Conservation (phyloP, 2,329 filamentous ascomycete genomes). For the Chrysoporthe cubensis region DNA sequence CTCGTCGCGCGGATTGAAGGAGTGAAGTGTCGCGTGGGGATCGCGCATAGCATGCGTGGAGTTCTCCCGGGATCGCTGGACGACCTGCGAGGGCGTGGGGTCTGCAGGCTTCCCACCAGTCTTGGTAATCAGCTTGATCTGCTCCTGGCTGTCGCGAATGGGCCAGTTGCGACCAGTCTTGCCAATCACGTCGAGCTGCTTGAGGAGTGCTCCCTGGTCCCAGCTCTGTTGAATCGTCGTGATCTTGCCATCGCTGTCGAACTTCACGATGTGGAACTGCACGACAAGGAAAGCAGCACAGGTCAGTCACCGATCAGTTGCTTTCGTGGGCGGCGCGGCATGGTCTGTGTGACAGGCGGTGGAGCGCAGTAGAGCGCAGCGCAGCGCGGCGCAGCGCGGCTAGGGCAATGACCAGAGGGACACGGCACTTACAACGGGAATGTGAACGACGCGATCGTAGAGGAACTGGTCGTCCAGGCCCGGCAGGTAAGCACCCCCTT, state of each 20-base stretch:
- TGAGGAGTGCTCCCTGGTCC: conserved; percentile 93
- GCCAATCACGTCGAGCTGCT: conserved; percentile 92
- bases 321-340: neutral
- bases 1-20: conserved; percentile 73
- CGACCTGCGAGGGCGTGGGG: conserved; percentile 39
- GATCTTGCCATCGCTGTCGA: conserved; percentile 78
- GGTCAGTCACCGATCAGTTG: conserved; percentile 9
- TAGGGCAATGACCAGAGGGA: neutral
- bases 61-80: conserved; percentile 53
- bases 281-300: neutral
- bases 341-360: conserved; percentile 6
- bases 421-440: conserved; percentile 73
- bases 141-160: conserved; percentile 83
- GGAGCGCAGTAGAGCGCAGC: neutral
- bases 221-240: conserved; percentile 86
- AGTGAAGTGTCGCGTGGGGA: conserved; percentile 71
- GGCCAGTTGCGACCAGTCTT: conserved; percentile 92
- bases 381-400: neutral
- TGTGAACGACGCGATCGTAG: conserved; percentile 75
- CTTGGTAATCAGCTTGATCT: conserved; percentile 74
- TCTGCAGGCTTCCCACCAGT: conserved; percentile 42
- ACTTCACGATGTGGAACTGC: conserved; percentile 86
- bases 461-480: conserved; percentile 94
- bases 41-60: conserved; percentile 62
- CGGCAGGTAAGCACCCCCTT: conserved; percentile 86